A percentile compares a stretch with the other conserved stretches of the same genome.
phyloP scores from a whole-genome alignment of 2,329 filamentous ascomycete species.

The Thielaviopsis populi region DNA sequence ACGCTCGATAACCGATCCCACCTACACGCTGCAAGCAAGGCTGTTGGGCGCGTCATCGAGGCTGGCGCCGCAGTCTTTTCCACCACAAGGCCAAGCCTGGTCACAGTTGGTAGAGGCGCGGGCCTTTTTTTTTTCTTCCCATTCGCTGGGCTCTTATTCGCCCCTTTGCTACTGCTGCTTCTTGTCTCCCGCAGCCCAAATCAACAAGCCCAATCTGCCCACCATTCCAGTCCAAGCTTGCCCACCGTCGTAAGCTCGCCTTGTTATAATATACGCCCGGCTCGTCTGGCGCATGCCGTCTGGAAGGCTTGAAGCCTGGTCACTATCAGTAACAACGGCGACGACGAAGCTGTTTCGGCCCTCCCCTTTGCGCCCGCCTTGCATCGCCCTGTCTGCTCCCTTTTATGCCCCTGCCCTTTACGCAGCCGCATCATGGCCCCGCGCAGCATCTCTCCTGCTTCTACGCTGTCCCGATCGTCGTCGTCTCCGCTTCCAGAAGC shows the following conservation, averaged over 20 bases:
- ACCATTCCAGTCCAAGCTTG: background rate
- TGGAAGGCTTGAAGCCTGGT: background rate
- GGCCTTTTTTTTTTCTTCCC: background rate
- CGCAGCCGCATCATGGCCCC: constrained; percentile 1
- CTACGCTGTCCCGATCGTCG: constrained; percentile 9
- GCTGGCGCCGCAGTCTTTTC: background rate
- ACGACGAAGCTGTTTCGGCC: background rate
- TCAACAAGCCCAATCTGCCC: background rate
- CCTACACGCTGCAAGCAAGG: background rate
- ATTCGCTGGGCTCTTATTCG: background rate
- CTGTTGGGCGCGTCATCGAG: background rate
- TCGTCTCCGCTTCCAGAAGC: constrained; percentile 6
- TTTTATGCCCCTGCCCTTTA: background rate
- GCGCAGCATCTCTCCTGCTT: constrained; percentile 6
- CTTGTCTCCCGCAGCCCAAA: too few species aligned
- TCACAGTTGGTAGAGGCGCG: background rate
- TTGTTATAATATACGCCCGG: background rate
- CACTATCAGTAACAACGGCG: background rate
- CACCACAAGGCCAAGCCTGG: background rate
- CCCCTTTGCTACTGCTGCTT: background rate
- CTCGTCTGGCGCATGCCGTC: background rate
- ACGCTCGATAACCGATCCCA: background rate
- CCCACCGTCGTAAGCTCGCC: background rate
- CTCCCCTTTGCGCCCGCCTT: background rate
- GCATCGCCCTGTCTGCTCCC: background rate